Percentiles rank a stretch among this genome's conserved stretches.
Evolutionary conservation across 441 rosid species (phyloP).

Genomic region (Bocquillonia castaneifolia): DNA sequence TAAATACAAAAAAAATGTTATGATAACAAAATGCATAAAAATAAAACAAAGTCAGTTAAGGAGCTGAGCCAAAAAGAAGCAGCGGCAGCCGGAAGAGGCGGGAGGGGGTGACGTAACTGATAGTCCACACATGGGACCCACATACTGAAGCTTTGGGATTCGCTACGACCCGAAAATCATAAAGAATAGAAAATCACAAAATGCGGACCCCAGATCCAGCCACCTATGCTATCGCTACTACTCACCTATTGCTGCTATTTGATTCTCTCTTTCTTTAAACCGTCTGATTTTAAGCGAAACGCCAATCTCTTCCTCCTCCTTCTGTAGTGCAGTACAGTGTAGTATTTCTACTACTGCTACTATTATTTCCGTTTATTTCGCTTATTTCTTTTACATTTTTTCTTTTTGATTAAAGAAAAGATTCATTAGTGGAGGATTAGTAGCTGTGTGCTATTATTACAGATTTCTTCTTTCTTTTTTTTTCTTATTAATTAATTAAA

Average conservation of each 20-base stretch:
- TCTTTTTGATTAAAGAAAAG: too few species aligned
- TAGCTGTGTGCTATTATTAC: too few species aligned
- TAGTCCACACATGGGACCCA: background rate
- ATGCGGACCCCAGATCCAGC: background rate
- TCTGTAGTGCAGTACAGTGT: too few species aligned
- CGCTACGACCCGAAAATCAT: constrained; percentile 9
- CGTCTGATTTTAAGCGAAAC: constrained; percentile 35
- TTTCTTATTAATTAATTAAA: too few species aligned
- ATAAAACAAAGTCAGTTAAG: background rate
- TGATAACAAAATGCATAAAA: too few species aligned
- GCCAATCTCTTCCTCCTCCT: background rate
- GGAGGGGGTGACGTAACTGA: constrained; percentile 9
- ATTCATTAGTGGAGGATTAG: too few species aligned
- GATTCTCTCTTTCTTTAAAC: constrained; percentile 15
- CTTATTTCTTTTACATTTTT: background rate
- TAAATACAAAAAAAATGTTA: too few species aligned
- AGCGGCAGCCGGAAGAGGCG: background rate
- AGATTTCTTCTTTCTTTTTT: too few species aligned
- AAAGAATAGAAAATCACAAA: background rate
- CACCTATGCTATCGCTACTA: constrained; percentile 1
- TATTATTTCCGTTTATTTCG: too few species aligned
- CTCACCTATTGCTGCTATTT: background rate
- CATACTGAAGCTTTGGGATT: constrained; percentile 11
- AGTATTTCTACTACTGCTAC: too few species aligned
- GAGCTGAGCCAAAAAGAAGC: background rate